These are phyloP conservation scores for Rhynchospora pubera DNA, from an alignment of 176 grass and related monocot genomes.

Conservation along the genomic window DNA sequence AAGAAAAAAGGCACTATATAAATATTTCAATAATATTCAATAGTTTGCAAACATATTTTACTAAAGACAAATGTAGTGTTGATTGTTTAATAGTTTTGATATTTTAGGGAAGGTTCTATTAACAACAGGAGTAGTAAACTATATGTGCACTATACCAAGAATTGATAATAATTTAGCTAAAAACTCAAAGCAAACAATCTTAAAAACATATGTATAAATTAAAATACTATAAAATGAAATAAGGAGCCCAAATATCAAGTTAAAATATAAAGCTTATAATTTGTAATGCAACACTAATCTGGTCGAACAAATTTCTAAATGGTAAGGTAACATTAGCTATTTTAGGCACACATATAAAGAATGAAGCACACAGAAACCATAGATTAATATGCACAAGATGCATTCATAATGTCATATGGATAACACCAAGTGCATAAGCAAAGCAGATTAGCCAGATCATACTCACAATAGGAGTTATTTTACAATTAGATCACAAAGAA, in stretches of 20 bases:
- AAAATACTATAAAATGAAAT: background rate
- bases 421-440: background rate
- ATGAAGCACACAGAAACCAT: background rate
- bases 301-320: background rate
- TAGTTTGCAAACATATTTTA: background rate
- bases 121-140: background rate
- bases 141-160: background rate
- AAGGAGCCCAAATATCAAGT: background rate
- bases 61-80: background rate
- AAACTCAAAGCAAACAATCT: background rate
- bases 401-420: background rate
- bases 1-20: background rate
- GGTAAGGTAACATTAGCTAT: background rate
- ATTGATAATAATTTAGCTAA: background rate
- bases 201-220: background rate
- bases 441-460: background rate
- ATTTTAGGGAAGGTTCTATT: background rate
- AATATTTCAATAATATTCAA: background rate
- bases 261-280: background rate
- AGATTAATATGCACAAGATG: background rate
- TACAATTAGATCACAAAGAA: background rate
- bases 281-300: background rate
- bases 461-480: background rate
- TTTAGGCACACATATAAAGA: background rate
- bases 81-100: background rate